A percentile compares a stretch with the other conserved stretches of the same genome.
Evolutionary conservation across 805 yeast genomes (phyloP).

Genomic region (Debaryomyces tyrocola): DNA sequence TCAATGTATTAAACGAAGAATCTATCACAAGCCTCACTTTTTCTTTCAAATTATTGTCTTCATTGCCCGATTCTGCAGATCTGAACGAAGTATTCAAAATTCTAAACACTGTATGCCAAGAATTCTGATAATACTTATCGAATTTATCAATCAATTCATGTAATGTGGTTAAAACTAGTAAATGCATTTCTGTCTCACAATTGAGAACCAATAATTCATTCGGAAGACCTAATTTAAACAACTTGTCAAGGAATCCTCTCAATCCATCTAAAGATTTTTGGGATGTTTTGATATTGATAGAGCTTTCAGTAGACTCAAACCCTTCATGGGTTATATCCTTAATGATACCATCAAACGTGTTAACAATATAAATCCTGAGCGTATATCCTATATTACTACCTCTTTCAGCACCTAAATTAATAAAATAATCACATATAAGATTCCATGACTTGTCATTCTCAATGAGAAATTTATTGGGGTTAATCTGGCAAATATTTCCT

Average conservation of each 20-base stretch:
- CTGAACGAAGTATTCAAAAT: conserved; percentile 62
- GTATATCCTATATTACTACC: conserved; percentile 27
- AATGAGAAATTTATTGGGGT: conserved; percentile 51
- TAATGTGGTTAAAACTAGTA: conserved; percentile 60
- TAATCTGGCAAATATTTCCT: conserved; percentile 50
- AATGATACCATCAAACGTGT: conserved; percentile 53
- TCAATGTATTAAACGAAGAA: conserved; percentile 78
- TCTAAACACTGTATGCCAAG: conserved; percentile 73
- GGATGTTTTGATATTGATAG: conserved; percentile 38
- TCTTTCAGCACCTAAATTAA: conserved; percentile 46
- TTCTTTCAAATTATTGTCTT: conserved; percentile 38
- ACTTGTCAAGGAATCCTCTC: conserved; percentile 40
- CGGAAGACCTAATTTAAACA: conserved; percentile 40
- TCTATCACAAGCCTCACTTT: conserved; percentile 54
- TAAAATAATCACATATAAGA: conserved; percentile 45
- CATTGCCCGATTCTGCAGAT: conserved; percentile 16
- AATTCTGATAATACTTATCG: conserved; percentile 57
- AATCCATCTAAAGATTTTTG: conserved; percentile 49
- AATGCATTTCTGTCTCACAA: conserved; percentile 67
- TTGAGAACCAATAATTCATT: conserved; percentile 47
- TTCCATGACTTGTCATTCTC: conserved; percentile 49
- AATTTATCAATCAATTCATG: conserved; percentile 75
- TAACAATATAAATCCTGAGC: conserved; percentile 48
- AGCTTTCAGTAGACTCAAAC: conserved; percentile 22
- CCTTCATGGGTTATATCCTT: conserved; percentile 41